Conservation (phyloP, 2,329 filamentous ascomycete species). For the Raffaelea ambrosiae region DNA sequence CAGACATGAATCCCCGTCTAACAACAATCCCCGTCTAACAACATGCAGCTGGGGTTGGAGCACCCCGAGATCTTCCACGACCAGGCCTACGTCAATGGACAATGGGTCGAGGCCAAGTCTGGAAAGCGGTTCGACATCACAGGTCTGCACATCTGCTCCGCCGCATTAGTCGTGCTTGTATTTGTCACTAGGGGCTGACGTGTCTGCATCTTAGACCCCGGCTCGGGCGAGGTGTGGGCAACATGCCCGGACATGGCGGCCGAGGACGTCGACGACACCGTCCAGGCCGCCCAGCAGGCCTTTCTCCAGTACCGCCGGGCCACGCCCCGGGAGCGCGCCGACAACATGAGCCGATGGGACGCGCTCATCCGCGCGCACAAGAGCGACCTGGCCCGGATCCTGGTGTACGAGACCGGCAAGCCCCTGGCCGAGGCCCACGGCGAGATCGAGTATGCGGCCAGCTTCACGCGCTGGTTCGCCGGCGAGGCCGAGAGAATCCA, state of each 20-base stretch:
- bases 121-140: not conserved
- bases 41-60: not conserved
- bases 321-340: slow-evolving; percentile 24
- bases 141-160: not conserved
- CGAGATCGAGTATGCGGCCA: slow-evolving; percentile 45
- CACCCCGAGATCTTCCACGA: not conserved
- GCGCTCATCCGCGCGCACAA: slow-evolving; percentile 21
- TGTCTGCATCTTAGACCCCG: not conserved
- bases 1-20: too few relatives aligned
- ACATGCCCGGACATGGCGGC: slow-evolving; percentile 7
- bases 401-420: slow-evolving; percentile 46
- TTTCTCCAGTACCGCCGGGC: slow-evolving; percentile 28
- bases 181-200: not conserved
- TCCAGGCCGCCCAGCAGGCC: slow-evolving; percentile 24
- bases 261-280: slow-evolving; percentile 27
- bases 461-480: slow-evolving; percentile 48
- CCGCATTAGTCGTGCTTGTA: not conserved
- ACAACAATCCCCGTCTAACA: too few relatives aligned
- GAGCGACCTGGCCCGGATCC: slow-evolving; percentile 28
- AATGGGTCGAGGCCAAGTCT: not conserved
- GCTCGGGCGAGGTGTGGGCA: not conserved
- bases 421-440: slow-evolving; percentile 42
- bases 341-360: slow-evolving; percentile 26
- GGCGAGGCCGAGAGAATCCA: slow-evolving; percentile 38
- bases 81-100: not conserved